Conservation (phyloP, 2,329 filamentous ascomycete species). For the Sporothrix globosa region DNA sequence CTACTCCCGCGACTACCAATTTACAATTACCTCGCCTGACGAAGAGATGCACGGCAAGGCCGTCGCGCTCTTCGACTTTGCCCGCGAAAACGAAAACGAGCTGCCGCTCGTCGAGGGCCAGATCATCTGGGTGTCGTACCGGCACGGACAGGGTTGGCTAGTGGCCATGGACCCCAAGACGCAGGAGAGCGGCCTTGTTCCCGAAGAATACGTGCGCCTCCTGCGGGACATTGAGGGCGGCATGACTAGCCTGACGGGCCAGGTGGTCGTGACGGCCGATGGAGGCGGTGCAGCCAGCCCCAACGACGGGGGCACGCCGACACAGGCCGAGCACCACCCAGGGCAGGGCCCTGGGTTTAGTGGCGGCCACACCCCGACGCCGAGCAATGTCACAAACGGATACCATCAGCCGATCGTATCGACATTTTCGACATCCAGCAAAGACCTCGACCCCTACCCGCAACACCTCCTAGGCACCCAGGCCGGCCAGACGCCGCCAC, state of each 20-base stretch:
- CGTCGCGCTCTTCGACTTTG: slow-evolving; percentile 93
- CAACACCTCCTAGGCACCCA: slow-evolving; percentile 66
- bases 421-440: slow-evolving; percentile 71
- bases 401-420: slow-evolving; percentile 70
- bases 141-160: slow-evolving; percentile 95
- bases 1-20: slow-evolving; percentile 90
- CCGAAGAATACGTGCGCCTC: slow-evolving; percentile 92
- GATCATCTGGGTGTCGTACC: slow-evolving; percentile 93
- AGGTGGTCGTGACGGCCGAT: slow-evolving; percentile 48
- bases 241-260: slow-evolving; percentile 70
- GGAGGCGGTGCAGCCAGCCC: slow-evolving; percentile 57
- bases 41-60: slow-evolving; percentile 98
- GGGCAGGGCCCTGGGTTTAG: slow-evolving; percentile 38
- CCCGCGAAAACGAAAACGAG: slow-evolving; percentile 94
- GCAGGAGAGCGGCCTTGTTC: slow-evolving; percentile 89
- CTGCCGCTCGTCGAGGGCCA: slow-evolving; percentile 90
- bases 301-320: slow-evolving; percentile 63
- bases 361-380: slow-evolving; percentile 52
- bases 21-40: slow-evolving; percentile 91
- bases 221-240: slow-evolving; percentile 92
- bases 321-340: slow-evolving; percentile 59
- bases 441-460: slow-evolving; percentile 69
- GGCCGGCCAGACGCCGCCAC: slow-evolving; percentile 64
- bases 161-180: slow-evolving; percentile 96
- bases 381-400: slow-evolving; percentile 58